Evolutionary conservation across 2,329 filamentous ascomycete genomes (phyloP).

Genomic region (Aspergillus candidus): DNA sequence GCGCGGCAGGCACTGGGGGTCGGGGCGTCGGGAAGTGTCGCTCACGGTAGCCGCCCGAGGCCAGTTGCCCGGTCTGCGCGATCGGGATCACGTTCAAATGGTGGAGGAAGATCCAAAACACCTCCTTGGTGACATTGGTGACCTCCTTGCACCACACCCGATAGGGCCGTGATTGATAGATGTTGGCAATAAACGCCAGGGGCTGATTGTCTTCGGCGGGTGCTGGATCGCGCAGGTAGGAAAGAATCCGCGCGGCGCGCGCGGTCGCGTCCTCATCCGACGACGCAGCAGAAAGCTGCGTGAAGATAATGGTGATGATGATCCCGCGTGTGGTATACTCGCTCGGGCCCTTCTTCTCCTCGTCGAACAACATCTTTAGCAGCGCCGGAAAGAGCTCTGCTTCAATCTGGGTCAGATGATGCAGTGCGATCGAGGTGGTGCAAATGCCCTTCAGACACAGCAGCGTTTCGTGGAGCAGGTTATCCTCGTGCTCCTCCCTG

Average conservation of each 20-base stretch:
- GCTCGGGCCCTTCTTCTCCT: conserved; percentile 95
- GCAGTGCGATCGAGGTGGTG: conserved; percentile 79
- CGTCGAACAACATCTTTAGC: conserved; percentile 84
- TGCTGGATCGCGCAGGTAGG: conserved; percentile 72
- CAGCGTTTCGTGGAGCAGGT: conserved; percentile 82
- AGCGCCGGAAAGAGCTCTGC: conserved; percentile 77
- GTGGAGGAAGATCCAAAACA: conserved; percentile 98
- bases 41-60: conserved; percentile 37
- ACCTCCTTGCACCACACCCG: conserved; percentile 92
- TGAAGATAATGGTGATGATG: conserved; percentile 82
- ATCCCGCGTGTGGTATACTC: conserved; percentile 92
- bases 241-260: conserved; percentile 67
- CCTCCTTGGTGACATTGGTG: conserved; percentile 88
- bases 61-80: conserved; percentile 27
- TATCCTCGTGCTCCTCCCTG: conserved; percentile 93
- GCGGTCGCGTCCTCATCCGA: conserved; percentile 53
- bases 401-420: conserved; percentile 75
- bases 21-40: conserved; percentile 78
- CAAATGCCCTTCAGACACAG: conserved; percentile 91
- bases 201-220: conserved; percentile 70
- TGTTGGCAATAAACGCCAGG: conserved; percentile 80
- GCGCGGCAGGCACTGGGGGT: conserved; percentile 85
- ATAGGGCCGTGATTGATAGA: conserved; percentile 81
- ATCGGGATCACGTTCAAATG: conserved; percentile 77
- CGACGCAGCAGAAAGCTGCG: conserved; percentile 68